These are phyloP conservation scores for Cardamine resedifolia DNA, from an alignment of 345 rosid species.

Conservation along the genomic window DNA sequence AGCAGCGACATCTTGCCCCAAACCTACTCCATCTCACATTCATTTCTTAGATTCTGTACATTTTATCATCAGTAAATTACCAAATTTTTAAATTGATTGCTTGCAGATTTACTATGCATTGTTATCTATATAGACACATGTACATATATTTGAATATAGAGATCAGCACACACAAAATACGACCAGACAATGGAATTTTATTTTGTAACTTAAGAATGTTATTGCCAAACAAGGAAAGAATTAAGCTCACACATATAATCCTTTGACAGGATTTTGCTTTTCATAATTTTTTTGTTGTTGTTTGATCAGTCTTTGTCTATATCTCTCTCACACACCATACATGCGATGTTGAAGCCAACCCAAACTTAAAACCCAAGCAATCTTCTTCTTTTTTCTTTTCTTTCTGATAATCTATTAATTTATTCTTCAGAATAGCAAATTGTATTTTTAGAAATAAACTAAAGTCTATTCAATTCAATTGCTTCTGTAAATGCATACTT, in stretches of 20 bases:
- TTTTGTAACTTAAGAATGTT: constrained; percentile 5
- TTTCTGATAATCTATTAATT: constrained; percentile 11
- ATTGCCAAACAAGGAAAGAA: constrained; percentile 14
- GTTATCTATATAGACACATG: background rate
- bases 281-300: constrained; percentile 20
- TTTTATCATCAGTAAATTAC: background rate
- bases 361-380: constrained; percentile 75
- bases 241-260: constrained; percentile 35
- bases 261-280: constrained; percentile 44
- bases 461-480: background rate
- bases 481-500: constrained; percentile 14
- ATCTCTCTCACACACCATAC: constrained; percentile 35
- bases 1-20: constrained; percentile 56
- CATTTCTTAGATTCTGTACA: constrained; percentile 18
- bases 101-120: background rate
- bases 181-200: background rate
- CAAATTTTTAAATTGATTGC: constrained; percentile 5
- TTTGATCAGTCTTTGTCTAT: constrained; percentile 22
- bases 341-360: constrained; percentile 27
- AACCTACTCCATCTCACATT: constrained; percentile 58
- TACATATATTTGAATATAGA: background rate
- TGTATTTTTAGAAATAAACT: background rate
- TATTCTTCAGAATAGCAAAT: background rate
- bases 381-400: constrained; percentile 1
- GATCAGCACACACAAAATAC: constrained; percentile 10